Base-by-base conservation (phyloP, 2,329 filamentous ascomycete species). In the Tetracladium maxilliforme region DNA sequence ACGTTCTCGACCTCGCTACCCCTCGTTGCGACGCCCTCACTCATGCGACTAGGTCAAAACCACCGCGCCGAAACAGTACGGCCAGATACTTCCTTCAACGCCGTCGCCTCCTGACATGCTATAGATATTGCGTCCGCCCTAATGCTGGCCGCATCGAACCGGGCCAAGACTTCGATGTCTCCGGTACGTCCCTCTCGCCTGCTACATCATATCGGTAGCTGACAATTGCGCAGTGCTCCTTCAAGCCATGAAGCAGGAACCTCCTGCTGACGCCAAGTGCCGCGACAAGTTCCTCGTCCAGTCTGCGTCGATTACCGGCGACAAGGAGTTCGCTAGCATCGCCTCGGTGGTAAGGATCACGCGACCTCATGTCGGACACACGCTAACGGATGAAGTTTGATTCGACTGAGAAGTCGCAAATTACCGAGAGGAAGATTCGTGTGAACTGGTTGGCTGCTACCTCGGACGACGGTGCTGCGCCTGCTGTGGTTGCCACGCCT, bases 221-320 rank as follows among this genome's bases (percentile, higher is more conserved):
- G 12, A 13, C 10, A 21, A 21, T 10, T 38, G 14, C 19, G 22
- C 25, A 92, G 90, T 98, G 30, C 74, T 95, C 19, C 72, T 98
- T 21, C 90, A 98, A 58, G 84, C 87, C 14, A 94, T 98, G 90
- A 94, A 93, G 63, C 72, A 83, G 45, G 86, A 95, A 44, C 87
- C 87, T 28, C 70, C 86, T 12, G 52, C 63, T 30, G 86, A 93
- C 48, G 74, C 79, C 33, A 86, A 83, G 52, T 98, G 90, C 61
- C 78, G 82, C 51, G 87, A 95, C 66, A 95, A 95, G 61, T 95
- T 95, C 53, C 70, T 95, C 27, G 87, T 95, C 18, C 87, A 95
- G 56, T 92, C 86, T 14, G 81, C 92, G 24, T 64, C 73, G 25
- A 80, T 94, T 37, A 76, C 77, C 13, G 64, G 73, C 34, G 81